A percentile compares a stretch with the other conserved stretches of the same genome.
Evolutionary conservation across 2,329 filamentous ascomycete genomes (phyloP).

Genomic region (Trichoderma lentiforme): DNA sequence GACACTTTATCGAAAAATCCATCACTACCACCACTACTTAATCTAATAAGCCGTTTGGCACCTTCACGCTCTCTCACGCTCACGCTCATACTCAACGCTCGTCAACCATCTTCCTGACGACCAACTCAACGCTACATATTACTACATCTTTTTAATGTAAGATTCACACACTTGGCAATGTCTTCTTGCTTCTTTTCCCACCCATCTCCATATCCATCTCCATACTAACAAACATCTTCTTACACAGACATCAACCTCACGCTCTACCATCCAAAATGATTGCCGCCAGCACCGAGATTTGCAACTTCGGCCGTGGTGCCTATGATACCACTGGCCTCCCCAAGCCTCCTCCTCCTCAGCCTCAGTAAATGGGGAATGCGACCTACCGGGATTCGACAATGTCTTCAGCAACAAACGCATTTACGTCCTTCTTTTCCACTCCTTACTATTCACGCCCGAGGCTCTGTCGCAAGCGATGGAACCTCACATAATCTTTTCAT

Average conservation of each 20-base stretch:
- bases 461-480: neutral
- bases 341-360: conserved; percentile 46
- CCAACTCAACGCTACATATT: neutral
- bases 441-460: neutral
- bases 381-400: neutral
- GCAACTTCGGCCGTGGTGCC: conserved; percentile 50
- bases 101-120: neutral
- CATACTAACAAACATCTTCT: neutral
- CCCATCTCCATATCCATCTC: neutral
- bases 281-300: conserved; percentile 31
- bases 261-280: conserved; percentile 34
- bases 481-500: neutral
- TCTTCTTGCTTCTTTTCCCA: neutral
- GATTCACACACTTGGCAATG: neutral
- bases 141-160: conserved; percentile 5
- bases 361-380: conserved; percentile 30
- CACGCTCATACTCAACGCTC: neutral
- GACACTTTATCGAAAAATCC: conserved; percentile 6
- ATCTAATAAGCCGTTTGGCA: conserved; percentile 1
- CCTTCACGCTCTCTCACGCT: neutral
- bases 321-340: conserved; percentile 51
- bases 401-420: neutral
- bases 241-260: neutral
- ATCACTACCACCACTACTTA: neutral
- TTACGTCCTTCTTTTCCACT: neutral